Percentiles rank a stretch among this genome's conserved stretches.
Evolutionary conservation across 768 basidiomycete genomes (phyloP).

Genomic region (Psilocybe tampanensis): DNA sequence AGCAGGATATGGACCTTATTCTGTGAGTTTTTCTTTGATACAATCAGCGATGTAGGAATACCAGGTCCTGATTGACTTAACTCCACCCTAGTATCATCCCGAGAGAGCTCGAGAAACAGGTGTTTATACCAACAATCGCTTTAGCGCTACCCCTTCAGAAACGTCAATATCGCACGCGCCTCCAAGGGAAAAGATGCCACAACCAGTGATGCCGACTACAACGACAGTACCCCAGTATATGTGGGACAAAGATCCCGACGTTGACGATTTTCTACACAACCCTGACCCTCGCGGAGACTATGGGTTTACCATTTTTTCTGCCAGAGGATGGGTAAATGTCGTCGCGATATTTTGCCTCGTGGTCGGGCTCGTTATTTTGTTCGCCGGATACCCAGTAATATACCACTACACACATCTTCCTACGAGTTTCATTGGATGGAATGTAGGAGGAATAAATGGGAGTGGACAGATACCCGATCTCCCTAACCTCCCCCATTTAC

Average conservation of each 20-base stretch:
- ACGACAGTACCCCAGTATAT: conserved; percentile 70
- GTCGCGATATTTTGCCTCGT: conserved; percentile 71
- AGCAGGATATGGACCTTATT: conserved; percentile 83
- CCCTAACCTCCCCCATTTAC: conserved; percentile 62
- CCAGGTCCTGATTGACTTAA: conserved; percentile 14
- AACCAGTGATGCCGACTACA: conserved; percentile 41
- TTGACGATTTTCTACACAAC: conserved; percentile 91
- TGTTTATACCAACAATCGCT: conserved; percentile 52
- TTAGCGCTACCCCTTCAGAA: conserved; percentile 52
- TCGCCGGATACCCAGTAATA: conserved; percentile 89
- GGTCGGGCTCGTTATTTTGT: conserved; percentile 71
- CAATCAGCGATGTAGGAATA: neutral
- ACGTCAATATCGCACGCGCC: conserved; percentile 28
- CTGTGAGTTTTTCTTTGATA: conserved; percentile 48
- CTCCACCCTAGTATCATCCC: conserved; percentile 57
- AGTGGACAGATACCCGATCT: conserved; percentile 87
- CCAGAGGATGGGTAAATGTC: conserved; percentile 84
- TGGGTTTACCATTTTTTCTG: conserved; percentile 71
- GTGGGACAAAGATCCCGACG: conserved; percentile 86
- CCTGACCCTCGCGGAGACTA: conserved; percentile 77
- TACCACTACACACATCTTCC: conserved; percentile 45
- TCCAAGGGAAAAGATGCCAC: conserved; percentile 30
- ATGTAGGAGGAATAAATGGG: conserved; percentile 87
- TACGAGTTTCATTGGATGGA: conserved; percentile 56
- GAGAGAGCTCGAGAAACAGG: conserved; percentile 42